These are phyloP conservation scores for Volvox reticuliferus DNA, from an alignment of 139 green algal species.

Conservation along the genomic window DNA sequence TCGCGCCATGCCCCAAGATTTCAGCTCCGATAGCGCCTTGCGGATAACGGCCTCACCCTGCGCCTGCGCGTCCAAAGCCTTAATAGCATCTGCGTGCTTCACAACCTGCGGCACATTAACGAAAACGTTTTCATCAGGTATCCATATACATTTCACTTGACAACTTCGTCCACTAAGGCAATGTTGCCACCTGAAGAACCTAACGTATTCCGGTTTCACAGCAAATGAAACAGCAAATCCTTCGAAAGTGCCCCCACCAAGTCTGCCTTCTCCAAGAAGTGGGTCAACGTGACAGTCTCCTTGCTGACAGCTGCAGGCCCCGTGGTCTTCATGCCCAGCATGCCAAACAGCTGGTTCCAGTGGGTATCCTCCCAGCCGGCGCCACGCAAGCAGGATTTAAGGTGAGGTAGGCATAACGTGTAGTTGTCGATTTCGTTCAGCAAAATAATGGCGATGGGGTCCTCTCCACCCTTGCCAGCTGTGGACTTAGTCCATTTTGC, in stretches of 20 bases:
- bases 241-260: no score
- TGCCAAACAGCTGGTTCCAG: conserved; percentile 82
- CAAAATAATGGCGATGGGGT: conserved; percentile 74
- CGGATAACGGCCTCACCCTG: conserved; percentile 82
- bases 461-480: conserved; percentile 55
- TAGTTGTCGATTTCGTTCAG: conserved; percentile 72
- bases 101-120: conserved; percentile 53
- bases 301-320: conserved; percentile 64
- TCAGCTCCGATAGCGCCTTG: conserved; percentile 86
- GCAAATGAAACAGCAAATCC: no score
- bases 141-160: no score
- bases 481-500: conserved; percentile 76
- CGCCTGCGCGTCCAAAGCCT: conserved; percentile 78
- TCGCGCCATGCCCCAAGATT: conserved; percentile 81
- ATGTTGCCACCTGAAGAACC: no score
- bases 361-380: conserved; percentile 82
- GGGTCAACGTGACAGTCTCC: conserved; percentile 79
- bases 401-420: conserved; percentile 73
- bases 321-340: conserved; percentile 74
- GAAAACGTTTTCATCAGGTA: no score
- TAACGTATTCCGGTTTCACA: no score
- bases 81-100: conserved; percentile 71
- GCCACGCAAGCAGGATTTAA: conserved; percentile 78
- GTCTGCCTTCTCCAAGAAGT: conserved; percentile 81
- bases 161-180: no score